phyloP scores from a whole-genome alignment of 805 yeast genomes.

The Teunomyces pallodes region DNA sequence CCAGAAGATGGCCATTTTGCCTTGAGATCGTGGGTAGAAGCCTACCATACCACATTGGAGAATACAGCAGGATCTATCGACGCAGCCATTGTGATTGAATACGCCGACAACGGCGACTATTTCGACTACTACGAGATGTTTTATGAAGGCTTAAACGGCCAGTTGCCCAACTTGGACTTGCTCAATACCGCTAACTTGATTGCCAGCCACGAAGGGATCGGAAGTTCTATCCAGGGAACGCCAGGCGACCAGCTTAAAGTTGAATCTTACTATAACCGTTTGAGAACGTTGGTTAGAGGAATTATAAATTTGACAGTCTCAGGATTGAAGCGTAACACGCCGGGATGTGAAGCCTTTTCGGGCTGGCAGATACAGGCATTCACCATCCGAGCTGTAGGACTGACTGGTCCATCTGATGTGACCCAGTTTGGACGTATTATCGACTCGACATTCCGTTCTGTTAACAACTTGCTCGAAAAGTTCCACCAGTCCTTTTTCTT shows the following conservation, averaged over 20 bases:
- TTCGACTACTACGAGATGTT: conserved; percentile 71
- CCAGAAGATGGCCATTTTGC: conserved; percentile 70
- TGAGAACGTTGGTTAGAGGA: conserved; percentile 59
- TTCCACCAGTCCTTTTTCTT: conserved; percentile 97
- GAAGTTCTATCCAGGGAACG: conserved; percentile 62
- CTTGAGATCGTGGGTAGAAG: conserved; percentile 86
- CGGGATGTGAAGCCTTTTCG: conserved; percentile 85
- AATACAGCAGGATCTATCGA: conserved; percentile 92
- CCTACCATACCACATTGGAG: conserved; percentile 82
- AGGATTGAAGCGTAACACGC: conserved; percentile 56
- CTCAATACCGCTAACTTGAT: conserved; percentile 77
- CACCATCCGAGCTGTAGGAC: conserved; percentile 62
- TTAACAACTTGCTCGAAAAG: conserved; percentile 89
- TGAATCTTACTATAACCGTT: conserved; percentile 52
- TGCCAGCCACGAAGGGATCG: conserved; percentile 72
- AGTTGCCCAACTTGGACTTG: conserved; percentile 88
- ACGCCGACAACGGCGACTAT: conserved; percentile 61
- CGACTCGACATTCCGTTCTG: conserved; percentile 83
- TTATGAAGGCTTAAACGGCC: conserved; percentile 93
- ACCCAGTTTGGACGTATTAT: conserved; percentile 89
- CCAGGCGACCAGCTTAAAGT: conserved; percentile 45
- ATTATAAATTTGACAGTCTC: conserved; percentile 66
- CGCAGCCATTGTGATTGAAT: conserved; percentile 84
- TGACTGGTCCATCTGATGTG: conserved; percentile 61
- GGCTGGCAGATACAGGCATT: conserved; percentile 96